These are phyloP conservation scores for Ustilago esculenta DNA, from an alignment of 1,284 basidiomycete genomes.

Conservation along the genomic window DNA sequence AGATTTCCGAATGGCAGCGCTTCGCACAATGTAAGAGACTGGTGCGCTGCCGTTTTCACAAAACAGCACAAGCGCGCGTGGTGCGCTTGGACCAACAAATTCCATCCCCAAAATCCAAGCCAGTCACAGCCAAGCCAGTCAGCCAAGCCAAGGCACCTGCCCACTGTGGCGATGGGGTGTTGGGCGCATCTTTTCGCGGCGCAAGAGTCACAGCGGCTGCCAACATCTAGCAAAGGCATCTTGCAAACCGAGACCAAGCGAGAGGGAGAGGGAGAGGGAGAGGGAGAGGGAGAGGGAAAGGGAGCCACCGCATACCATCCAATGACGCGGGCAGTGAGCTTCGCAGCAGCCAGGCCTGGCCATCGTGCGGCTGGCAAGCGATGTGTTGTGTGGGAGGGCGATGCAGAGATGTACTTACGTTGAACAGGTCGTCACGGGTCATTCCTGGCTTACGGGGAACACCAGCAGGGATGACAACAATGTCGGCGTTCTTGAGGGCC, in stretches of 20 bases:
- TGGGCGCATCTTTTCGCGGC: constrained; percentile 1
- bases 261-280: no score
- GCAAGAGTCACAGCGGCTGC: no score
- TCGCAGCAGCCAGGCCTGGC: no score
- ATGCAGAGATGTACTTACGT: constrained; percentile 71
- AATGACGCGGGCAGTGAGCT: not conserved
- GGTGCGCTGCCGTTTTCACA: no score
- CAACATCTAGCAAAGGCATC: not conserved
- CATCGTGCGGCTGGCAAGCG: no score
- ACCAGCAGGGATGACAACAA: constrained; percentile 96
- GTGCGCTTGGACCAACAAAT: constrained; percentile 40
- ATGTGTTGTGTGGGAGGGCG: not conserved
- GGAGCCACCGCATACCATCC: no score
- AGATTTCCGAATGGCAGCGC: constrained; percentile 20
- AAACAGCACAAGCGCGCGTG: no score
- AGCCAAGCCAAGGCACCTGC: constrained; percentile 4
- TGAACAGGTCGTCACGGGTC: constrained; percentile 90
- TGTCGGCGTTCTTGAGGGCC: constrained; percentile 82
- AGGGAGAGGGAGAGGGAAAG: no score
- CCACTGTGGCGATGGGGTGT: constrained; percentile 6
- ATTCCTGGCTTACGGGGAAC: constrained; percentile 84
- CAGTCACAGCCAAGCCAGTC: no score
- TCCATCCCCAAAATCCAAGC: constrained; percentile 14
- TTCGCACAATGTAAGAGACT: no score
- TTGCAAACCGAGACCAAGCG: not conserved